These are phyloP conservation scores for Capsaspora owczarzaki DNA, from an alignment of 78 protist species.

Conservation along the genomic window DNA sequence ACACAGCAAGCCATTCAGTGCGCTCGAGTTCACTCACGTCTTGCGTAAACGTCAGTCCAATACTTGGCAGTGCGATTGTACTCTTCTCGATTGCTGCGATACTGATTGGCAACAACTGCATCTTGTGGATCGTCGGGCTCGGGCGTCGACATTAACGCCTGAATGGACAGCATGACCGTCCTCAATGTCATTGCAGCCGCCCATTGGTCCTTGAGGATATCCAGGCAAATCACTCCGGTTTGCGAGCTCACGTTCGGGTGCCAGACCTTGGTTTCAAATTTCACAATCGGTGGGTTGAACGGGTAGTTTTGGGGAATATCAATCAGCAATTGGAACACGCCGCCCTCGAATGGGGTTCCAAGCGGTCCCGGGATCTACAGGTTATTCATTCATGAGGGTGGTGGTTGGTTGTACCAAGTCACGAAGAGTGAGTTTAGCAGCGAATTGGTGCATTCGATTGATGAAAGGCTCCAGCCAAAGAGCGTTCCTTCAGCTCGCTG, in stretches of 20 bases:
- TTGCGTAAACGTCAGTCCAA: conserved; percentile 40
- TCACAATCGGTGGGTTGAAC: conserved; percentile 46
- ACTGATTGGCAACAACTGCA: conserved; percentile 45
- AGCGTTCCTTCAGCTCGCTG: too few relatives aligned
- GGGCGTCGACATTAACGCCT: conserved; percentile 20
- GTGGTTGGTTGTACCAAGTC: too few relatives aligned
- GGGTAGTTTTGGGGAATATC: conserved; percentile 36
- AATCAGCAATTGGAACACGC: conserved; percentile 30
- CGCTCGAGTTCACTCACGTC: neutral
- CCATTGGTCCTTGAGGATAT: conserved; percentile 52
- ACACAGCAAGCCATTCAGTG: too few relatives aligned
- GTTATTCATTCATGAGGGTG: too few relatives aligned
- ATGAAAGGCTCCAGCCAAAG: too few relatives aligned
- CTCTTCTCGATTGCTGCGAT: neutral
- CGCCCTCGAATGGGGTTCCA: neutral
- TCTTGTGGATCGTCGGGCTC: conserved; percentile 60
- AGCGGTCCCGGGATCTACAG: too few relatives aligned
- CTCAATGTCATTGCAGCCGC: conserved; percentile 51
- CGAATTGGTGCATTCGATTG: too few relatives aligned
- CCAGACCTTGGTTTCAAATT: conserved; percentile 37
- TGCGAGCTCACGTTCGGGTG: conserved; percentile 49
- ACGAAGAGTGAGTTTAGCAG: too few relatives aligned
- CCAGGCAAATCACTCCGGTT: conserved; percentile 61
- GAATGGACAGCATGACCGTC: conserved; percentile 49
- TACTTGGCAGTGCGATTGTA: conserved; percentile 11